Percentiles rank a stretch among this genome's conserved stretches.
Conservation (phyloP, 345 rosid genomes). For the Garcia nutans region DNA sequence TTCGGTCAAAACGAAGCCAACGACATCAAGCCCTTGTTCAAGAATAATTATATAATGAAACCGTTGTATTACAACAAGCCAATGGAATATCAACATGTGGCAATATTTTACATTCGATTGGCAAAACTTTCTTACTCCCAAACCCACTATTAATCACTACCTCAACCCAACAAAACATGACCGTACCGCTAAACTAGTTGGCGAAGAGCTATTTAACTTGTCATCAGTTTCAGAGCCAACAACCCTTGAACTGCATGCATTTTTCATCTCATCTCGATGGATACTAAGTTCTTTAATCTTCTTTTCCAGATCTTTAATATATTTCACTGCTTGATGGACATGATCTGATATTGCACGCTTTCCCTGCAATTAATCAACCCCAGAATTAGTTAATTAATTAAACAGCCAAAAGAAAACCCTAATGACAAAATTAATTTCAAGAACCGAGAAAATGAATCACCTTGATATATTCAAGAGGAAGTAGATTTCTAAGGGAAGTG, state of each 20-base stretch:
- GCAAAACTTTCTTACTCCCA: constrained; percentile 28
- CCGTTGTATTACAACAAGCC: too few relatives aligned
- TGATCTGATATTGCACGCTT: constrained; percentile 46
- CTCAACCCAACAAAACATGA: constrained; percentile 45
- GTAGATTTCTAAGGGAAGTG: constrained; percentile 2
- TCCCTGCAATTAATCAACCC: constrained; percentile 31
- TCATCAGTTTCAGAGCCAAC: background rate
- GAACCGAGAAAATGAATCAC: background rate
- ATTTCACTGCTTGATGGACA: constrained; percentile 36
- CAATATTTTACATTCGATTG: too few relatives aligned
- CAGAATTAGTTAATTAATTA: too few relatives aligned
- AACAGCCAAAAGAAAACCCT: too few relatives aligned
- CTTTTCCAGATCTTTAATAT: constrained; percentile 35
- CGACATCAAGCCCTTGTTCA: constrained; percentile 42
- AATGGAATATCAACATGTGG: too few relatives aligned
- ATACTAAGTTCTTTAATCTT: constrained; percentile 19
- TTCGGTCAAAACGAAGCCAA: constrained; percentile 38
- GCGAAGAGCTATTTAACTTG: constrained; percentile 14
- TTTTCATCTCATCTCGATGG: constrained; percentile 39
- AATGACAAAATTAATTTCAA: too few relatives aligned
- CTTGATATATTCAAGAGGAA: constrained; percentile 15
- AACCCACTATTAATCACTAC: constrained; percentile 32
- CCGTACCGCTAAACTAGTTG: constrained; percentile 29
- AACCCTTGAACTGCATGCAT: constrained; percentile 13
- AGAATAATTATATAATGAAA: too few relatives aligned